Conservation (phyloP, 1,284 basidiomycete genomes). For the Apiotrichum mycotoxinovorans region DNA sequence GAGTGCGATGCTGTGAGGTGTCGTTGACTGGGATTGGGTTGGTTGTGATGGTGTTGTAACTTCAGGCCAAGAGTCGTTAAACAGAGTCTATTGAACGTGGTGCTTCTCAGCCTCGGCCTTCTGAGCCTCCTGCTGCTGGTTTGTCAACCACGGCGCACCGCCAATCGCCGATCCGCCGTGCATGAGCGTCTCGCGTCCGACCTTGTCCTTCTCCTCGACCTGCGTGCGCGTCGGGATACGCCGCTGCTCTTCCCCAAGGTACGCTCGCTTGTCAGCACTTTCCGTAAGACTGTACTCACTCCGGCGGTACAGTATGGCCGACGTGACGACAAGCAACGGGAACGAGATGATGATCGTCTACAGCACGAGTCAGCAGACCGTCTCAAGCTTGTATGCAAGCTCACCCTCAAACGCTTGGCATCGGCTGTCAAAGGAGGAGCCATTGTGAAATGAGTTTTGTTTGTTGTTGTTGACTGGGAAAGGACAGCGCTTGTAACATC, state of each 20-base stretch:
- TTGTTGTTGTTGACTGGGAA: background rate
- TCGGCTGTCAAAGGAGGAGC: slow-evolving; percentile 35
- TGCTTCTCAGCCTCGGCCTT: background rate
- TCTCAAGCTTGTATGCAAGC: background rate
- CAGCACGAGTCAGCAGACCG: slow-evolving; percentile 1
- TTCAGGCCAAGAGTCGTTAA: background rate
- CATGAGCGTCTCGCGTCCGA: slow-evolving; percentile 12
- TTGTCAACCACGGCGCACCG: slow-evolving; percentile 30
- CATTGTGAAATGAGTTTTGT: background rate
- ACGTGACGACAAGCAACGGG: slow-evolving; percentile 44
- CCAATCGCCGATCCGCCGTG: slow-evolving; percentile 20
- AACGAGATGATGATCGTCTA: slow-evolving; percentile 47
- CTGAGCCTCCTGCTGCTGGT: slow-evolving; percentile 19
- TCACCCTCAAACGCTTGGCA: slow-evolving; percentile 41
- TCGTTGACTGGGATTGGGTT: background rate
- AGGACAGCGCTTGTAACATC: background rate
- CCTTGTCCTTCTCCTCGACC: background rate
- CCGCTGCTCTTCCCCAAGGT: slow-evolving; percentile 44
- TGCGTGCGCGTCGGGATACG: slow-evolving; percentile 25
- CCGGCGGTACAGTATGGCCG: slow-evolving; percentile 45
- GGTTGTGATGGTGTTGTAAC: background rate
- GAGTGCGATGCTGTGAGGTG: background rate
- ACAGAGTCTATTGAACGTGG: too few relatives aligned
- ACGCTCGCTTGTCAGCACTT: slow-evolving; percentile 22
- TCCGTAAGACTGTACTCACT: slow-evolving; percentile 21